These are phyloP conservation scores for Claviceps spartinae DNA, from an alignment of 2,329 filamentous ascomycete species.

Conservation along the genomic window DNA sequence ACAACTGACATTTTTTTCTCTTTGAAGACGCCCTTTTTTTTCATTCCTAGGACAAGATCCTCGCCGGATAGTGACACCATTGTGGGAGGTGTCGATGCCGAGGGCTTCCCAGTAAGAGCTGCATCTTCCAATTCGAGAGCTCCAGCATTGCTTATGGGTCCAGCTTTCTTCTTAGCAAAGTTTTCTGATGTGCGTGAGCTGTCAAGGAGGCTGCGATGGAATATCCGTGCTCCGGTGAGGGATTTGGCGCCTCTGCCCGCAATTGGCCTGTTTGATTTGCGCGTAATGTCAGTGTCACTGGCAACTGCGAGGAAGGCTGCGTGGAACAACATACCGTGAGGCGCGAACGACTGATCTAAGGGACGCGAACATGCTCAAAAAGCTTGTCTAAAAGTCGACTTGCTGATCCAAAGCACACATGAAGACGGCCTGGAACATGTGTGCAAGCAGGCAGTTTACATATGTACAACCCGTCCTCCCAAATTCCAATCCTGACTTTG, in stretches of 20 bases:
- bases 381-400: neutral
- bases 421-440: too few species aligned
- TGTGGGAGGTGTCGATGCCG: too few species aligned
- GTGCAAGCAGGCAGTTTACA: too few species aligned
- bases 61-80: neutral
- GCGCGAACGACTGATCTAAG: neutral
- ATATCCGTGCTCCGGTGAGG: neutral
- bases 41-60: conserved; percentile 5
- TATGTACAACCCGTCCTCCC: too few species aligned
- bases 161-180: too few species aligned
- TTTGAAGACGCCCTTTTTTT: neutral
- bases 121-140: too few species aligned
- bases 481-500: too few species aligned
- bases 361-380: neutral
- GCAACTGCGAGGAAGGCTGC: neutral
- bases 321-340: neutral
- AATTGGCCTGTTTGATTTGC: neutral
- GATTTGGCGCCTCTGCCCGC: conserved; percentile 4
- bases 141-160: too few species aligned
- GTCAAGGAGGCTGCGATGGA: neutral
- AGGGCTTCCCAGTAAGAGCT: too few species aligned
- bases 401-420: too few species aligned
- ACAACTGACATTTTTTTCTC: conserved; percentile 6
- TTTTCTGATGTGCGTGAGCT: too few species aligned
- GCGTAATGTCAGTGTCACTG: neutral